phyloP scores from a whole-genome alignment of 495 filamentous ascomycete species.

The Xylaria scruposa region DNA sequence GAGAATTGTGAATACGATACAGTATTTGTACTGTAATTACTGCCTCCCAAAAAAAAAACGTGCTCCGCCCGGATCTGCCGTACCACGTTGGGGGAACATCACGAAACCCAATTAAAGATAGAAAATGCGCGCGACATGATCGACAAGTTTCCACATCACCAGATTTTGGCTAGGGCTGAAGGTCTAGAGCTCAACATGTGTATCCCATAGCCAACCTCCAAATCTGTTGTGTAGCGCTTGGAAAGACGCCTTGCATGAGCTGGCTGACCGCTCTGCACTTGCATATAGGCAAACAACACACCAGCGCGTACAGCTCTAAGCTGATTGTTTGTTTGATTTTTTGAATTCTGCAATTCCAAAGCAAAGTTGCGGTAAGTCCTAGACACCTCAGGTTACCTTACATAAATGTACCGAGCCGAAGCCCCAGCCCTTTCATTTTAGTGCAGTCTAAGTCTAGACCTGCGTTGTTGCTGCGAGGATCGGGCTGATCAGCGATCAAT shows the following conservation, averaged over 20 bases:
- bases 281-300: not conserved
- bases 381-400: not conserved
- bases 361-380: conserved; percentile 8
- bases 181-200: not conserved
- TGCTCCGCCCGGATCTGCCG: conserved; percentile 1
- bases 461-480: conserved; percentile 1
- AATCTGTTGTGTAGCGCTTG: not conserved
- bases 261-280: not conserved
- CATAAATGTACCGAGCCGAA: conserved; percentile 1
- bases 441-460: not conserved
- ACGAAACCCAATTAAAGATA: not conserved
- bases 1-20: not conserved
- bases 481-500: conserved; percentile 6
- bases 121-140: conserved; percentile 3
- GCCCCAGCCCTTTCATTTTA: conserved; percentile 1
- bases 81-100: not conserved
- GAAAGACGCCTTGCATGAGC: not conserved
- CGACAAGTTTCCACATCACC: conserved; percentile 6
- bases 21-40: not conserved
- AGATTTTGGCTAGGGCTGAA: conserved; percentile 14
- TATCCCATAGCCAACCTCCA: not conserved
- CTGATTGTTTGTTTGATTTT: not conserved
- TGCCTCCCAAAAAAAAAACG: not conserved
- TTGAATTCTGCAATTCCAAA: not conserved
- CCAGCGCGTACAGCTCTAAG: conserved; percentile 1